Conservation (phyloP, 2,329 filamentous ascomycete genomes). For the Xylaria sp. region DNA sequence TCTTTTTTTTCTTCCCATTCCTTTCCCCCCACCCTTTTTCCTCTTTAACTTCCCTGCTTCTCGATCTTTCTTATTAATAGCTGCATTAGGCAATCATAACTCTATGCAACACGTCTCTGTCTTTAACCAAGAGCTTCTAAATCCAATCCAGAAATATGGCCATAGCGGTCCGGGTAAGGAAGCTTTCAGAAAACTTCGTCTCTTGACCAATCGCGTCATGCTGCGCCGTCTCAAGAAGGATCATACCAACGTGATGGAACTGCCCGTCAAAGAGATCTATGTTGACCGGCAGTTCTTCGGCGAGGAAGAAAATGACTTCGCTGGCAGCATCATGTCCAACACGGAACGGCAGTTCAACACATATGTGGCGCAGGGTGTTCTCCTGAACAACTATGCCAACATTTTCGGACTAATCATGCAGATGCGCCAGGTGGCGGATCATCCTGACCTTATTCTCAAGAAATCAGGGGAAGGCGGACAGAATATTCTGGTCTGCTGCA, state of each 20-base stretch:
- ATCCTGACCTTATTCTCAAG: conserved; percentile 92
- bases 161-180: conserved; percentile 70
- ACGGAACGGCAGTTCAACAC: conserved; percentile 91
- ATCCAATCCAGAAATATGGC: conserved; percentile 76
- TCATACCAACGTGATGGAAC: conserved; percentile 92
- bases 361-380: conserved; percentile 91
- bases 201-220: conserved; percentile 95
- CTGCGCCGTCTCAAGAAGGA: conserved; percentile 93
- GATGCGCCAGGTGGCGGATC: conserved; percentile 97
- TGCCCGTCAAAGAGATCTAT: conserved; percentile 92
- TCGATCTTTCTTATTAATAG: conserved; percentile 1
- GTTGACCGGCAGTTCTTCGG: conserved; percentile 97
- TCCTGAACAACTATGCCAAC: conserved; percentile 98
- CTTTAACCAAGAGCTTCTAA: conserved; percentile 95
- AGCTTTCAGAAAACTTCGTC: conserved; percentile 83
- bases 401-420: conserved; percentile 99
- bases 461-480: conserved; percentile 87
- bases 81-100: conserved; percentile 43
- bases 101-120: conserved; percentile 73
- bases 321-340: conserved; percentile 93
- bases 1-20: conserved; percentile 46
- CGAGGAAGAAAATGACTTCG: conserved; percentile 95
- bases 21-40: background rate
- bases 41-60: conserved; percentile 43
- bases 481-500: conserved; percentile 90